Evolutionary conservation across 805 yeast genomes (phyloP).

Genomic region (Maudiozyma barnettii): DNA sequence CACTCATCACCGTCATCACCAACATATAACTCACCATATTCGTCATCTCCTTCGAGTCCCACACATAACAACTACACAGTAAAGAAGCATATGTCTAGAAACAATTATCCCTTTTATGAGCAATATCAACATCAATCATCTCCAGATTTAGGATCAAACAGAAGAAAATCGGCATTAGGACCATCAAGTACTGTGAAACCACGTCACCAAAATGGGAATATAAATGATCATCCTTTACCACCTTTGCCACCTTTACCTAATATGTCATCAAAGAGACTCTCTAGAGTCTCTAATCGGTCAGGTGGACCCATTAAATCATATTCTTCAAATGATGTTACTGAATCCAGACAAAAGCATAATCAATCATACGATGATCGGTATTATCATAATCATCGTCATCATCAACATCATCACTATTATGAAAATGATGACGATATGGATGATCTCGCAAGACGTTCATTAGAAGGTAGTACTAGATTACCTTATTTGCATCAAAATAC

Average conservation of each 20-base stretch:
- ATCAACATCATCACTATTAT: slow-evolving; percentile 6
- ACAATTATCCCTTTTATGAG: background rate
- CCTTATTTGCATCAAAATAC: background rate
- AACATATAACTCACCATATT: slow-evolving; percentile 1
- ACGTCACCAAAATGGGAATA: background rate
- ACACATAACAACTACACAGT: background rate
- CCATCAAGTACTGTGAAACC: background rate
- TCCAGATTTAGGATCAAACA: slow-evolving; percentile 1
- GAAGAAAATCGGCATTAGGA: background rate
- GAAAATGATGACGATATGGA: slow-evolving; percentile 10
- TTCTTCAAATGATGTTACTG: slow-evolving; percentile 19
- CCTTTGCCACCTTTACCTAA: slow-evolving; percentile 22
- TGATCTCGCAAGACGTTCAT: background rate
- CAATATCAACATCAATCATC: slow-evolving; percentile 2
- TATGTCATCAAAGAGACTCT: background rate
- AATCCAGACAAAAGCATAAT: slow-evolving; percentile 6
- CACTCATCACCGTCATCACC: background rate
- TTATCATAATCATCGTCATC: background rate
- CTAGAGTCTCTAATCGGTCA: background rate
- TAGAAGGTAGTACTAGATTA: background rate
- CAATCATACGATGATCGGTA: background rate
- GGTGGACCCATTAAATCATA: slow-evolving; percentile 18
- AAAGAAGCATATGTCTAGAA: background rate
- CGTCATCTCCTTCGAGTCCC: slow-evolving; percentile 2
- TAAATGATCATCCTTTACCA: background rate